These are phyloP conservation scores for Sclerotiophoma versabilis DNA, from an alignment of 2,329 filamentous ascomycete species.

Conservation along the genomic window DNA sequence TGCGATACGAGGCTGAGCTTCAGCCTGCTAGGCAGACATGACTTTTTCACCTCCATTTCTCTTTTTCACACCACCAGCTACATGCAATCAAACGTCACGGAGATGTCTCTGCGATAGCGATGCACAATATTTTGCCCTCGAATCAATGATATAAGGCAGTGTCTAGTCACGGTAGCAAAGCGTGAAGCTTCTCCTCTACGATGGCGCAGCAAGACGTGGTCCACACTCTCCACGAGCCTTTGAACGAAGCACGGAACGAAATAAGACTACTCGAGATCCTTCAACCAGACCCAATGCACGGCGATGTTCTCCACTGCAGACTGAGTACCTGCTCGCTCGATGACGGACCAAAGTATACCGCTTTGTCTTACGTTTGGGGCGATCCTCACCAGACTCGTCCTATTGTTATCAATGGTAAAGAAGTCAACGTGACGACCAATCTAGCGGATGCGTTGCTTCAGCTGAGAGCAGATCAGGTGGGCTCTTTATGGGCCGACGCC, in stretches of 20 bases:
- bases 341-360: neutral
- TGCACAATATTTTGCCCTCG: too few species aligned
- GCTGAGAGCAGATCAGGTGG: neutral
- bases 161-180: too few species aligned
- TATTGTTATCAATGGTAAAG: neutral
- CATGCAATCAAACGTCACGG: too few species aligned
- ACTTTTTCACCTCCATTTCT: too few species aligned
- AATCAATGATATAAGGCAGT: too few species aligned
- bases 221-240: neutral
- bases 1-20: too few species aligned
- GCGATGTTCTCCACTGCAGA: neutral
- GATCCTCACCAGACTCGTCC: neutral
- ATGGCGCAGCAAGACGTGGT: too few species aligned
- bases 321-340: neutral
- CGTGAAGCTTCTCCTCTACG: too few species aligned
- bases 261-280: neutral
- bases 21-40: too few species aligned
- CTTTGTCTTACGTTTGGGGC: conserved; percentile 5
- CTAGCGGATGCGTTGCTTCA: neutral
- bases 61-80: too few species aligned
- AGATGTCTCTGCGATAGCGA: too few species aligned
- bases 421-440: neutral
- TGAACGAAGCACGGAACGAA: neutral
- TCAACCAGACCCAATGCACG: neutral
- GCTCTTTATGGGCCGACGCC: conserved; percentile 9